Conservation (phyloP, 139 green algal genomes). For the Chlamydomonas schloesseri region DNA sequence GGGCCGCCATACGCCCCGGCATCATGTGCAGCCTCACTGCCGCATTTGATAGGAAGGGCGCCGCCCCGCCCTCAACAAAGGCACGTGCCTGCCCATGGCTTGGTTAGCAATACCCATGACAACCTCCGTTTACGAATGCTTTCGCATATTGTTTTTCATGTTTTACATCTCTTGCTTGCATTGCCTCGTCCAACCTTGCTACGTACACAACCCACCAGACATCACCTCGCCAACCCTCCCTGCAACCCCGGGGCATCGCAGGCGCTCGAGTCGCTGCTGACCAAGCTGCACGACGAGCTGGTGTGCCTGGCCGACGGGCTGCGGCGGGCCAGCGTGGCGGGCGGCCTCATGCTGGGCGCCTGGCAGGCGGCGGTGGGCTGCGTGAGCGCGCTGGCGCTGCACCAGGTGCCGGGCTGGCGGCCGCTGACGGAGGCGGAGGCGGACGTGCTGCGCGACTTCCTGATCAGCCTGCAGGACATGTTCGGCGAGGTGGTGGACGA, state of each 20-base stretch:
- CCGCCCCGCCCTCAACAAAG: not conserved
- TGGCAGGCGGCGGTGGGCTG: constrained; percentile 45
- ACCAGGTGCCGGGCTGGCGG: constrained; percentile 51
- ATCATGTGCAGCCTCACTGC: not conserved
- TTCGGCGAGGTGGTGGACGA: constrained; percentile 39
- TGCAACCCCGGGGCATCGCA: too few relatives aligned
- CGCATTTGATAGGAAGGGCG: not conserved
- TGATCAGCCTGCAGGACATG: constrained; percentile 52
- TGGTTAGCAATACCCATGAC: too few relatives aligned
- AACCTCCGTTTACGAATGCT: too few relatives aligned
- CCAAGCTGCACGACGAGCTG: constrained; percentile 55
- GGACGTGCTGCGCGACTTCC: constrained; percentile 48
- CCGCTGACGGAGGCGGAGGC: constrained; percentile 51
- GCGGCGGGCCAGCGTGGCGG: not conserved
- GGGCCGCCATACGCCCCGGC: not conserved
- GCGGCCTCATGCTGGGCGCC: not conserved
- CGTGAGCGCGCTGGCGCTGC: constrained; percentile 50
- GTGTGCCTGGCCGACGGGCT: not conserved
- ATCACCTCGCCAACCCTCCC: too few relatives aligned
- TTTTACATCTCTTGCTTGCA: too few relatives aligned
- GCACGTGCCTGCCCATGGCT: not conserved
- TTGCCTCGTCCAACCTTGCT: too few relatives aligned
- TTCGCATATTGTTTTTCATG: too few relatives aligned
- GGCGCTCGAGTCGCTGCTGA: constrained; percentile 41
- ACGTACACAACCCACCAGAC: too few relatives aligned